Base-by-base conservation (phyloP, 352 stramenopile species). In the Phytophthora fragariaefolia region DNA sequence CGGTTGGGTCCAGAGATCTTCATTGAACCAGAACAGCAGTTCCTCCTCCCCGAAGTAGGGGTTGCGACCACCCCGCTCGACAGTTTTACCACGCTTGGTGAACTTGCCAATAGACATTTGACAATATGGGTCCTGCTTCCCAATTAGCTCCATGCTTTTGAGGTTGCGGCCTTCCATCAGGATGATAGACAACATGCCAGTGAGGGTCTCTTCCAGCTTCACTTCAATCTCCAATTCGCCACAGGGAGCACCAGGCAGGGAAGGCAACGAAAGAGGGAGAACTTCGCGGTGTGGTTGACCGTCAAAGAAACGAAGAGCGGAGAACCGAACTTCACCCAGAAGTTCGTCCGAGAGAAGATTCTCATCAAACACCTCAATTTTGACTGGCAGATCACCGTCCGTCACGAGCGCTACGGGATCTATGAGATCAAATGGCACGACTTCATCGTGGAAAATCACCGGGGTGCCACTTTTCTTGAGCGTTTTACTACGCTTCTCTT, bases 11-110 rank as follows among this genome's bases (percentile, higher is more conserved):
- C 92, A 98, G 15, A 93, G 74, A n/a, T 95, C 84, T n/a, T 90
- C 79, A 6, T 90, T 90, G 63, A 98, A 86, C 90, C 91, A 98
- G 43, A 98, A 92, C 5, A 95, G 76, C 15, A 98, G 50, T 46
- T 98, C 82, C 65, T 98, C 94, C 56, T 97, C 91, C 6, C 81
- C 77, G 74, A 98, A 98, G 43, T 96, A 97, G 3, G 93, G 95
- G 17, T 97, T 91, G 1, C 80, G 89, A 4, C 95, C 93, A 1
- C 93, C 87, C 62, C 90, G 91, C 15, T 82, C 63, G 22, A 91
- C 48, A 0, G 85, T 93, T 63, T 90, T 95, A 61, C 85, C 73
- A 3, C 84, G 83, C n/a, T 95, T 90, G 2, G 69, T 81, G 46
- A 87, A 89, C 10, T 78, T 55, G 4, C 80, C 86, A 23, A 97